Evolutionary conservation across 1,284 basidiomycete species (phyloP).

Genomic region (Psilocybe mexicana): DNA sequence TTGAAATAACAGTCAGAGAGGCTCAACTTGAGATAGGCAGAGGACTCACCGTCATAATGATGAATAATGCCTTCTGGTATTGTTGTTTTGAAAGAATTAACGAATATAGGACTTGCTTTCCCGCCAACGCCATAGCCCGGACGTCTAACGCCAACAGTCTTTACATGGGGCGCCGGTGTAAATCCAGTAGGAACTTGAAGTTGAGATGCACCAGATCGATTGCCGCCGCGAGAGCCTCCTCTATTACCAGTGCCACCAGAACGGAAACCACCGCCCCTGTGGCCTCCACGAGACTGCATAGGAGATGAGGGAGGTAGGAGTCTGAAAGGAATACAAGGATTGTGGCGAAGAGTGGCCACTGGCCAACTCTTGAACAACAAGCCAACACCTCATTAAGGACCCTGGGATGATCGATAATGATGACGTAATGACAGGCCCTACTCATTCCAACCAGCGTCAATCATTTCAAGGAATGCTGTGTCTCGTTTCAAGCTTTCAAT

Average conservation of each 20-base stretch:
- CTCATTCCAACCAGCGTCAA: too few relatives aligned
- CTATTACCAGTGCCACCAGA: neutral
- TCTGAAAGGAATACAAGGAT: neutral
- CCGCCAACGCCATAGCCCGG: slow-evolving; percentile 63
- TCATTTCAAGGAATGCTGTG: too few relatives aligned
- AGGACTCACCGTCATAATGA: slow-evolving; percentile 69
- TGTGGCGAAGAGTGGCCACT: too few relatives aligned
- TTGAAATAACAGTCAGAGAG: neutral
- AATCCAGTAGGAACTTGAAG: slow-evolving; percentile 31
- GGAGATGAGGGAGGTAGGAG: neutral
- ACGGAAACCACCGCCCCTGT: slow-evolving; percentile 26
- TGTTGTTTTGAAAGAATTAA: slow-evolving; percentile 64
- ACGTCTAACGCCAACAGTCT: slow-evolving; percentile 63
- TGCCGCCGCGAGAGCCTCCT: slow-evolving; percentile 27
- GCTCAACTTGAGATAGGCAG: too few relatives aligned
- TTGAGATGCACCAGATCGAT: slow-evolving; percentile 27
- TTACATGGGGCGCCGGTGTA: slow-evolving; percentile 42
- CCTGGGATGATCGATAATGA: too few relatives aligned
- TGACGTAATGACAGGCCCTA: too few relatives aligned
- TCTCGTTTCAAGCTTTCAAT: neutral
- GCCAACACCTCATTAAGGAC: too few relatives aligned
- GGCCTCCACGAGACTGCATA: slow-evolving; percentile 43
- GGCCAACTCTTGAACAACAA: too few relatives aligned
- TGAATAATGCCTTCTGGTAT: slow-evolving; percentile 64
- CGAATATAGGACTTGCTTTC: slow-evolving; percentile 47